Evolutionary conservation across 1,284 basidiomycete species (phyloP).

Genomic region (Irpex sp.): DNA sequence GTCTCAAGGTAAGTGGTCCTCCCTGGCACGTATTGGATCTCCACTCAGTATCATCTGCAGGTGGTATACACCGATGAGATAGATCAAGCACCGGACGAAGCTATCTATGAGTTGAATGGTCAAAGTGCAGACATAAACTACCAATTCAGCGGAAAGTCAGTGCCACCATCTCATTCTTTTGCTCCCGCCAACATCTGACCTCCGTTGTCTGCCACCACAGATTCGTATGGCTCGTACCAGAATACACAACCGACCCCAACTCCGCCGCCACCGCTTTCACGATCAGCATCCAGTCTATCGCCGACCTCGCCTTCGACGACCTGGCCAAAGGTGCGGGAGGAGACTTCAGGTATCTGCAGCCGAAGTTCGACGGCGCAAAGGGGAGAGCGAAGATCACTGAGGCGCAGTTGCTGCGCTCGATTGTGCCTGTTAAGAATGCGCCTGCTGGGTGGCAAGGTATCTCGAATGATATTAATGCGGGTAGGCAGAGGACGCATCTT

Average conservation of each 20-base stretch:
- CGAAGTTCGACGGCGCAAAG: neutral
- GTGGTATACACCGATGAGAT: conserved; percentile 4
- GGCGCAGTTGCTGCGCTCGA: conserved; percentile 2
- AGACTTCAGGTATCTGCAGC: conserved; percentile 4
- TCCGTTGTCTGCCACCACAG: too few relatives aligned
- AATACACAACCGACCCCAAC: conserved; percentile 5
- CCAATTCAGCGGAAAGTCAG: conserved; percentile 7
- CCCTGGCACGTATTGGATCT: neutral
- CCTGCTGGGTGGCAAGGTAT: conserved; percentile 7
- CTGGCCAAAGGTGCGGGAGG: conserved; percentile 2
- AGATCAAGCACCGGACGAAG: neutral
- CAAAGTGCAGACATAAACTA: conserved; percentile 7
- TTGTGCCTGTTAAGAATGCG: neutral
- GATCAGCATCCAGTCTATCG: conserved; percentile 1
- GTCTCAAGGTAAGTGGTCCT: neutral
- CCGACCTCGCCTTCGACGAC: conserved; percentile 6
- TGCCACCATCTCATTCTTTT: too few relatives aligned
- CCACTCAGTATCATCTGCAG: neutral
- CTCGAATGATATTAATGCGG: conserved; percentile 3
- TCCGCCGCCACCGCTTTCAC: conserved; percentile 3
- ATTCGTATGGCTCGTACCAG: conserved; percentile 7
- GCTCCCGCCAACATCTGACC: too few relatives aligned
- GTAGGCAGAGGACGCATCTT: conserved; percentile 1
- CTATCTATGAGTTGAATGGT: conserved; percentile 2
- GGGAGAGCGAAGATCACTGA: neutral